Evolutionary conservation across 192 early-diverging fungal species (phyloP), one percentile per base, ranked within the genome.

Genomic region (Spizellomyces punctatus): DNA sequence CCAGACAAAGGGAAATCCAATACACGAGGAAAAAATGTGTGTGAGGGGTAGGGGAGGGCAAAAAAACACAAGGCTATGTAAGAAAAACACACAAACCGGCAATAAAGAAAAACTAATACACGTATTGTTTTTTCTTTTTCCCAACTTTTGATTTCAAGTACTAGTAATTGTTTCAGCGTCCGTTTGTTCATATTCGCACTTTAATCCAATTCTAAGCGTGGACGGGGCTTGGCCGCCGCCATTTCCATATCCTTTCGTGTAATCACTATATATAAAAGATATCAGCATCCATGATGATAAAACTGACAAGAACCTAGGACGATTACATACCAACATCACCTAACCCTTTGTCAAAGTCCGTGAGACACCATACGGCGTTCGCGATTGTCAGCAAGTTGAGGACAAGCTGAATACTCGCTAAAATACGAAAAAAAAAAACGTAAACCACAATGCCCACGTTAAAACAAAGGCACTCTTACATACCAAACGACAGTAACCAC

Each of bases 261-360:
- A 14, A 48, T 14, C 10, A 27, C 63, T 44, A 48, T 43, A 47
- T 27, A 16, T 46, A 27, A 27, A 61, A 19, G n/a, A 16, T 19
- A 4, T 27, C 59, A 27, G 36, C n/a, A 62, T 41, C 36, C n/a
- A 62, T 41, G 6, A 12, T 17, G 14, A 41, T 41, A 17, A 6
- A 16, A 6, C n/a, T 0, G 61, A 22, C 12, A 21, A 41, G 7
- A 64, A 46, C 57, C 8, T 10, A 41, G 14, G 46, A 52, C 43
- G 22, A 42, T 22, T 22, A 44, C 68, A 46, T 67, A 79, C 78
- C 63, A 63, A 79, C 72, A 8, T 67, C 74, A 44, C 74, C 19
- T 5, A 79, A 57, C 5, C 73, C 78, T 8, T 21, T 52, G 10
- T 76, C 72, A 52, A 76, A 79, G 61, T 71, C 78, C 43, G 47